These are phyloP conservation scores for Epichloe aotearoae DNA, from an alignment of 2,329 filamentous ascomycete genomes.

Conservation along the genomic window DNA sequence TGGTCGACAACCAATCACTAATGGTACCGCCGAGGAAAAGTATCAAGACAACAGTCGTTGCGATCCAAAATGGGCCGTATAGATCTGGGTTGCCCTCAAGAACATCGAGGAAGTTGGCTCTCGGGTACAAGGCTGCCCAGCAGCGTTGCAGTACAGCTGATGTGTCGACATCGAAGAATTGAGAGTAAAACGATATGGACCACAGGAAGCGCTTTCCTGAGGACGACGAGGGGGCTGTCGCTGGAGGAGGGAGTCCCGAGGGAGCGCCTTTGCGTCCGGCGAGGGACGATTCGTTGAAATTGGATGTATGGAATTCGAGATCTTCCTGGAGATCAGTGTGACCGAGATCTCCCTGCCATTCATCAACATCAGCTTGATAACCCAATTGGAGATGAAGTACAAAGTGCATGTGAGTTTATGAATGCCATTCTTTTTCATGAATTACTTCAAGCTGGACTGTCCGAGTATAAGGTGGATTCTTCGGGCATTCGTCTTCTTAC, in stretches of 20 bases:
- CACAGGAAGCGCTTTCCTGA: conserved; percentile 80
- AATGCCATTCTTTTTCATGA: background rate
- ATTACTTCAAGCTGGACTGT: background rate
- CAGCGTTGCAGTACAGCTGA: conserved; percentile 78
- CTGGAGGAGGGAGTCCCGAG: conserved; percentile 43
- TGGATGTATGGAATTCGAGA: conserved; percentile 94
- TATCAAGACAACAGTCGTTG: conserved; percentile 91
- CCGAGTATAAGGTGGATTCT: background rate
- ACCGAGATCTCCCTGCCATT: conserved; percentile 77
- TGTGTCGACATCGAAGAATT: conserved; percentile 98
- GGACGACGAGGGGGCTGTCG: conserved; percentile 32
- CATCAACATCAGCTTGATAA: background rate
- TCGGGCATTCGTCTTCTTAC: conserved; percentile 29
- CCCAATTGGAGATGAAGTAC: background rate
- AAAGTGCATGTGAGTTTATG: background rate
- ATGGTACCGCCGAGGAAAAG: conserved; percentile 93
- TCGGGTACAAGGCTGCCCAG: conserved; percentile 76
- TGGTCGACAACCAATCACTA: conserved; percentile 68
- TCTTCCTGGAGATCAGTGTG: conserved; percentile 98
- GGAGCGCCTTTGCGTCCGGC: conserved; percentile 35
- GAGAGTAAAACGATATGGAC: conserved; percentile 85
- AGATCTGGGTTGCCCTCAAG: conserved; percentile 93
- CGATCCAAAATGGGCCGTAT: conserved; percentile 98
- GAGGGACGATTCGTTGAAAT: conserved; percentile 52
- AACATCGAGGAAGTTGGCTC: conserved; percentile 91